phyloP scores from a whole-genome alignment of 2,329 filamentous ascomycete genomes.

The Cephalotrichum gorgonifer region DNA sequence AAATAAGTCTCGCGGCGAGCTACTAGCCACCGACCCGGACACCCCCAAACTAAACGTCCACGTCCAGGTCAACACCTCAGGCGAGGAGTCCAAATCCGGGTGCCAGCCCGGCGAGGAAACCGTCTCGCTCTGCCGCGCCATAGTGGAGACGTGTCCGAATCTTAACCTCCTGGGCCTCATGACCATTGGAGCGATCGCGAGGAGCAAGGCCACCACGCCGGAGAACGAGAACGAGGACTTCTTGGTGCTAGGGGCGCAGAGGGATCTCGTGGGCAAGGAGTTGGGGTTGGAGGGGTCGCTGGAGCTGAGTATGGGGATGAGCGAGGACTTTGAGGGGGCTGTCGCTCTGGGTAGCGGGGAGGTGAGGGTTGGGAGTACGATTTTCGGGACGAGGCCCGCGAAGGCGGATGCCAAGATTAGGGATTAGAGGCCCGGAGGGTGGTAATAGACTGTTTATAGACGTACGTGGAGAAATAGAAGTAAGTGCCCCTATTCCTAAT shows the following conservation, averaged over 20 bases:
- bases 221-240: slow-evolving; percentile 94
- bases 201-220: slow-evolving; percentile 61
- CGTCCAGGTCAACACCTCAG: slow-evolving; percentile 92
- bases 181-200: slow-evolving; percentile 93
- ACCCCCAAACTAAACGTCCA: slow-evolving; percentile 54
- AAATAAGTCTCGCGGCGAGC: slow-evolving; percentile 60
- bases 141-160: slow-evolving; percentile 61
- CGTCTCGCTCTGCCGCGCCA: slow-evolving; percentile 55
- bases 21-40: slow-evolving; percentile 29
- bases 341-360: slow-evolving; percentile 75
- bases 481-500: not conserved
- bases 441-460: not conserved
- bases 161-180: slow-evolving; percentile 75
- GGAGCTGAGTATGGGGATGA: slow-evolving; percentile 98
- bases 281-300: slow-evolving; percentile 39
- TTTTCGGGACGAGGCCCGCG: slow-evolving; percentile 75
- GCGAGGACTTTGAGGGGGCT: slow-evolving; percentile 86
- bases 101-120: slow-evolving; percentile 56
- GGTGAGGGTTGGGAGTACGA: slow-evolving; percentile 86
- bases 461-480: not conserved
- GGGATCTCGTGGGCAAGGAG: slow-evolving; percentile 56
- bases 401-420: slow-evolving; percentile 69
- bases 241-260: slow-evolving; percentile 51
- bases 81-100: slow-evolving; percentile 77
- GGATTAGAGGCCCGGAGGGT: slow-evolving; percentile 27